These are phyloP conservation scores for Aspergillus kassunensis DNA, from an alignment of 495 filamentous ascomycete genomes.

Conservation along the genomic window DNA sequence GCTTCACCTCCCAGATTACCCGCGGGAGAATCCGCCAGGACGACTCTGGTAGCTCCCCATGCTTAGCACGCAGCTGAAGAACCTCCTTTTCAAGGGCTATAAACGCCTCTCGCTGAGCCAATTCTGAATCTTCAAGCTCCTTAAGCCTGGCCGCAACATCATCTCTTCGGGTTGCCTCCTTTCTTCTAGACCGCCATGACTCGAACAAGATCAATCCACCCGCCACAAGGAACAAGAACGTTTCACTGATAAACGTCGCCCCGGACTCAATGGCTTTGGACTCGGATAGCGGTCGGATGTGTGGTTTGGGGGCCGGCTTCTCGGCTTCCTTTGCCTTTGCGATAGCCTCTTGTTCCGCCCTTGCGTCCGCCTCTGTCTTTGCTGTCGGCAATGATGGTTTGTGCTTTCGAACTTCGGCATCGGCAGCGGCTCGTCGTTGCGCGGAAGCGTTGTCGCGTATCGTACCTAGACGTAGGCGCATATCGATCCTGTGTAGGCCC, in stretches of 20 bases:
- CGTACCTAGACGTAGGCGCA: slow-evolving; percentile 81
- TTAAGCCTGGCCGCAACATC: slow-evolving; percentile 67
- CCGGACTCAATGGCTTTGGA: slow-evolving; percentile 93
- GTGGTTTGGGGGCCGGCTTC: slow-evolving; percentile 40
- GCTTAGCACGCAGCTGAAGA: slow-evolving; percentile 50
- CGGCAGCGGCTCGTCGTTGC: slow-evolving; percentile 47
- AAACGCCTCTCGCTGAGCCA: slow-evolving; percentile 53
- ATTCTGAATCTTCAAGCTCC: slow-evolving; percentile 62
- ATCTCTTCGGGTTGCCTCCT: slow-evolving; percentile 71
- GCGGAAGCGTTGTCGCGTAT: slow-evolving; percentile 72
- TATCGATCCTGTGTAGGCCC: slow-evolving; percentile 83
- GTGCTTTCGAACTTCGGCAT: slow-evolving; percentile 49
- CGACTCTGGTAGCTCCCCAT: slow-evolving; percentile 26
- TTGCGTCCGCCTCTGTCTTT: slow-evolving; percentile 70
- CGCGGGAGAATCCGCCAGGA: slow-evolving; percentile 40
- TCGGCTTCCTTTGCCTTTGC: slow-evolving; percentile 47
- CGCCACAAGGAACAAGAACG: slow-evolving; percentile 82
- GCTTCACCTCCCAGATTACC: slow-evolving; percentile 41
- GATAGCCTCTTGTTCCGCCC: slow-evolving; percentile 55
- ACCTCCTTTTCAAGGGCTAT: slow-evolving; percentile 65
- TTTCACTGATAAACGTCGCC: slow-evolving; percentile 89
- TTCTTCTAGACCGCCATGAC: slow-evolving; percentile 66
- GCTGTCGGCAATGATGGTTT: slow-evolving; percentile 73
- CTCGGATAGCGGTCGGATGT: slow-evolving; percentile 78
- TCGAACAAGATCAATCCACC: slow-evolving; percentile 78